Evolutionary conservation across 2,329 filamentous ascomycete genomes (phyloP), one percentile per base, ranked within the genome.

Genomic region (Colletotrichum agaves): DNA sequence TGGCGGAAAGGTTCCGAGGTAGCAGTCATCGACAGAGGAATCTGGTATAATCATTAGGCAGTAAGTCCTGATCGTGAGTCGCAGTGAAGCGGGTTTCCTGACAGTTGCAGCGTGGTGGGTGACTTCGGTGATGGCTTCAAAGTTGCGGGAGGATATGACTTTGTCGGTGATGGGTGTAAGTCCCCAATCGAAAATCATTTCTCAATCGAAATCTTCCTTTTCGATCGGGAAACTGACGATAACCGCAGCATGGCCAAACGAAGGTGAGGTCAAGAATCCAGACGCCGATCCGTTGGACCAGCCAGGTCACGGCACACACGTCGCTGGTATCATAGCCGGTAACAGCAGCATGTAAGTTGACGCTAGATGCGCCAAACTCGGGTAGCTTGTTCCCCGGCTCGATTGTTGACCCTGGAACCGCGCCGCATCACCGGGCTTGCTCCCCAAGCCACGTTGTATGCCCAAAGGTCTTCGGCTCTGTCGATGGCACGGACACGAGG

Each of bases 221-320:
- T 2, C 21, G 7, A 39, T 44, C 8, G 3, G 2, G 17, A 17
- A 44, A 23, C 7, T 61, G 17, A 62, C 33, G 5, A 13, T n/a
- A 13, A 7, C 3, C 31, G 10, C 21, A 65, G 61, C 1, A 75
- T 78, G 19, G 70, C 67, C 67, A 3, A 67, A 31, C 3, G 52
- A 62, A 0, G 63, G 67, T 5, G 65, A 72, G 11, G 44, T 58
- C 8, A 77, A 77, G 60, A 69, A 61, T 5, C 79, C 79, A 1
- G 79, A 81, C 44, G 70, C 72, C 17, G 76, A 79, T 35, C 78
- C 78, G 0, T 75, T 77, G 72, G 78, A 79, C 58, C 72, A 73
- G 12, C 72, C 75, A 44, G 77, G 76, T 1, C 79, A 81, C 56
- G 79, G 79, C 3, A 81, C 79, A 4, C 79, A 81, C 61, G 75